These are phyloP conservation scores for Elaeis guineensis DNA, from an alignment of 176 grass and related monocot genomes.

Conservation along the genomic window DNA sequence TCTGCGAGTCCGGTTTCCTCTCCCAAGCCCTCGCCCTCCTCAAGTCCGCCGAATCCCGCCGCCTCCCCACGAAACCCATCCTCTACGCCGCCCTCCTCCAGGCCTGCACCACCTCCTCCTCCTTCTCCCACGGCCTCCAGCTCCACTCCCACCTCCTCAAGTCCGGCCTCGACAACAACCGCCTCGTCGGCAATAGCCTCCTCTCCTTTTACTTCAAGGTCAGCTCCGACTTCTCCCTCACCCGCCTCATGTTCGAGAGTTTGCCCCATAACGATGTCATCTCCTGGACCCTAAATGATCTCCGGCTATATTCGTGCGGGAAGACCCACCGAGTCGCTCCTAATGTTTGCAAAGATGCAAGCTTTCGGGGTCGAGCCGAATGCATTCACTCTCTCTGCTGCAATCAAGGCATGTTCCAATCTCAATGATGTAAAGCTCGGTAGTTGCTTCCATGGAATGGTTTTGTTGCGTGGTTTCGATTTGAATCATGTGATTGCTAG, in stretches of 20 bases:
- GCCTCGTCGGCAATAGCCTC: slow-evolving; percentile 20
- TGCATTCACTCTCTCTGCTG: slow-evolving; percentile 57
- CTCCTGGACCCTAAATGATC: slow-evolving; percentile 74
- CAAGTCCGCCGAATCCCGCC: neutral
- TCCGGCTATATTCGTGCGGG: slow-evolving; percentile 46
- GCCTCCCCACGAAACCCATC: slow-evolving; percentile 3
- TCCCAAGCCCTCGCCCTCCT: neutral
- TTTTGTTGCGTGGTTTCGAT: slow-evolving; percentile 33
- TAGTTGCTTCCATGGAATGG: slow-evolving; percentile 56
- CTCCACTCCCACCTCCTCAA: slow-evolving; percentile 16
- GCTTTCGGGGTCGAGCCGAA: slow-evolving; percentile 43
- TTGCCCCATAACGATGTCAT: slow-evolving; percentile 57
- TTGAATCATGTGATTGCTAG: slow-evolving; percentile 51
- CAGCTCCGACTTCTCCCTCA: slow-evolving; percentile 30
- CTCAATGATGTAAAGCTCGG: slow-evolving; percentile 38
- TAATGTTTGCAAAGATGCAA: slow-evolving; percentile 43
- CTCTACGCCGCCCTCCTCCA: slow-evolving; percentile 13
- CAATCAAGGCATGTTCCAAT: slow-evolving; percentile 64
- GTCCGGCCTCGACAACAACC: slow-evolving; percentile 16
- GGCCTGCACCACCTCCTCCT: slow-evolving; percentile 1
- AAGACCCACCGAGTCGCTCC: slow-evolving; percentile 34
- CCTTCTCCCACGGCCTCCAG: slow-evolving; percentile 16
- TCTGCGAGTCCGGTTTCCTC: neutral
- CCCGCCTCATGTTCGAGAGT: slow-evolving; percentile 63
- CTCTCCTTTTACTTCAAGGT: slow-evolving; percentile 67